Conservation (phyloP, 2,329 filamentous ascomycete genomes). For the Xylariaceae sp. region DNA sequence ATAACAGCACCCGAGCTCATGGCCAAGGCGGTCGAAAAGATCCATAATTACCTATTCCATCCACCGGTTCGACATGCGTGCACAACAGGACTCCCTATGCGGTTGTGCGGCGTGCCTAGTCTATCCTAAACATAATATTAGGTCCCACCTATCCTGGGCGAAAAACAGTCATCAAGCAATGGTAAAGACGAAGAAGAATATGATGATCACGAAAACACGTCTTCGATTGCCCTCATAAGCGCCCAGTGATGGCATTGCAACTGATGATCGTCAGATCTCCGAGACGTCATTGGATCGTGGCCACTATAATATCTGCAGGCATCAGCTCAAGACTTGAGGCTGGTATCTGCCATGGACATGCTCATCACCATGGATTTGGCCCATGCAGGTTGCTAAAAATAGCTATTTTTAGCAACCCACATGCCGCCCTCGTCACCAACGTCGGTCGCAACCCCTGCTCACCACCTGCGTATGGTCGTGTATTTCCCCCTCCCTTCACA, state of each 20-base stretch:
- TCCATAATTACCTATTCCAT: conserved; percentile 1
- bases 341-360: conserved; percentile 16
- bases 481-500: conserved; percentile 14
- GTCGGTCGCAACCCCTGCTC: conserved; percentile 8
- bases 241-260: conserved; percentile 10
- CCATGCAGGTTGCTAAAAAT: conserved; percentile 30
- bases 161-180: neutral
- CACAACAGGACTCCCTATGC: neutral
- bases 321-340: conserved; percentile 23
- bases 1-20: too few relatives aligned
- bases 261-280: neutral
- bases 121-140: neutral
- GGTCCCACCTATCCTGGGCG: neutral
- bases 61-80: neutral
- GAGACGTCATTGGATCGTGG: conserved; percentile 14
- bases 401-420: conserved; percentile 32
- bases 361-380: conserved; percentile 22
- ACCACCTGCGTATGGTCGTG: conserved; percentile 9
- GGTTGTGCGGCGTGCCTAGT: neutral
- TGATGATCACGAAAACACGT: too few relatives aligned
- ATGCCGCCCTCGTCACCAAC: conserved; percentile 13
- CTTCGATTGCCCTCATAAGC: conserved; percentile 12
- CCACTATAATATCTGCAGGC: conserved; percentile 18
- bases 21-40: too few relatives aligned
- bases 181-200: too few relatives aligned